Conservation (phyloP, 2,329 filamentous ascomycete genomes). For the Aspergillus costaricaensis region DNA sequence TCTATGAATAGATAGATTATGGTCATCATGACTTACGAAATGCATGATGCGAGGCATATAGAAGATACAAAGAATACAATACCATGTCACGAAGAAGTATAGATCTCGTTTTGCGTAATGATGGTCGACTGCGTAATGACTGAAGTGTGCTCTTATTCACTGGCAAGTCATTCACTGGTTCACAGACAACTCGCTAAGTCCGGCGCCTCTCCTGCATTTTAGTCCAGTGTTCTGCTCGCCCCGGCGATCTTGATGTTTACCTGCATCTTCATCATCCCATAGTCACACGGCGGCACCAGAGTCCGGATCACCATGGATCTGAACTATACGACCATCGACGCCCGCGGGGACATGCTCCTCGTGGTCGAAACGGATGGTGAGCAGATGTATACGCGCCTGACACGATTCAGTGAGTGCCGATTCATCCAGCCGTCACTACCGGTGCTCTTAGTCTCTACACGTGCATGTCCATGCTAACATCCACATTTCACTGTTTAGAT, state of each 20-base stretch:
- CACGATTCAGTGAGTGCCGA: neutral
- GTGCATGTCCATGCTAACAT: too few relatives aligned
- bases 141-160: neutral
- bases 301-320: neutral
- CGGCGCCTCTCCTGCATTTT: too few relatives aligned
- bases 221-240: neutral
- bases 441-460: too few relatives aligned
- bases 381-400: neutral
- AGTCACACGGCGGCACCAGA: neutral
- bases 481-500: too few relatives aligned
- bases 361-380: neutral
- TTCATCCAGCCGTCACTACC: too few relatives aligned
- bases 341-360: conserved; percentile 9
- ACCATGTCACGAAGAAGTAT: neutral
- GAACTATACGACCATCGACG: conserved; percentile 3
- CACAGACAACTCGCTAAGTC: too few relatives aligned
- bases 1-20: neutral
- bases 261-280: neutral
- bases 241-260: neutral
- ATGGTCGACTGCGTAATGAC: neutral
- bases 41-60: neutral
- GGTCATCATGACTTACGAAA: neutral
- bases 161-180: neutral
- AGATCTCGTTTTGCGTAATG: neutral
- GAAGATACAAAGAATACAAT: neutral